Conservation (phyloP, 129 eudicot species). For the Mikania micrantha region DNA sequence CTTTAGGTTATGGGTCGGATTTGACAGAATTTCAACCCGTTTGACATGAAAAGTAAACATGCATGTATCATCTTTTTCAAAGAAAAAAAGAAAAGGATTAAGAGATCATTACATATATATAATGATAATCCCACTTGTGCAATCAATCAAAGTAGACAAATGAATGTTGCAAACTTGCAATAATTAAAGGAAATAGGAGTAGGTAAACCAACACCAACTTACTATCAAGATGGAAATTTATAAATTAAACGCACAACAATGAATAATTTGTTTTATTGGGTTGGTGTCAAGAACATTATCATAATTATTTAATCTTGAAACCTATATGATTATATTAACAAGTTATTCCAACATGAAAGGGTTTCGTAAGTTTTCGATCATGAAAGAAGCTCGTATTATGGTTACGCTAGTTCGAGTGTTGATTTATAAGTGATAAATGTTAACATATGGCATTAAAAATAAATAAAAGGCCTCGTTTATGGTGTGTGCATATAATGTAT, state of each 20-base stretch:
- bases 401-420: neutral
- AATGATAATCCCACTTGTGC: slow-evolving; percentile 27
- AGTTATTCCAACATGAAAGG: neutral
- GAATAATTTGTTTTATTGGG: neutral
- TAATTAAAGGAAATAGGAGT: slow-evolving; percentile 20
- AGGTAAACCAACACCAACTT: slow-evolving; percentile 35
- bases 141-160: slow-evolving; percentile 16
- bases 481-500: no score
- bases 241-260: neutral
- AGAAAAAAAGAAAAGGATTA: slow-evolving; percentile 3
- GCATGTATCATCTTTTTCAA: neutral
- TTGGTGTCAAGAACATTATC: slow-evolving; percentile 1
- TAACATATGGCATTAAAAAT: neutral
- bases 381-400: neutral
- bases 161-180: slow-evolving; percentile 14
- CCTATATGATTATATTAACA: neutral
- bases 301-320: neutral
- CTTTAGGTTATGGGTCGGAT: neutral
- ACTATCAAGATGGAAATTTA: neutral
- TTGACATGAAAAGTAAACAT: neutral
- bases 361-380: neutral
- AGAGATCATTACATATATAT: slow-evolving; percentile 12
- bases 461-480: no score
- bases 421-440: neutral
- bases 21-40: neutral